A percentile compares a stretch with the other conserved stretches of the same genome.
Conservation (phyloP, 805 yeast species). For the Starmerella vitae region DNA sequence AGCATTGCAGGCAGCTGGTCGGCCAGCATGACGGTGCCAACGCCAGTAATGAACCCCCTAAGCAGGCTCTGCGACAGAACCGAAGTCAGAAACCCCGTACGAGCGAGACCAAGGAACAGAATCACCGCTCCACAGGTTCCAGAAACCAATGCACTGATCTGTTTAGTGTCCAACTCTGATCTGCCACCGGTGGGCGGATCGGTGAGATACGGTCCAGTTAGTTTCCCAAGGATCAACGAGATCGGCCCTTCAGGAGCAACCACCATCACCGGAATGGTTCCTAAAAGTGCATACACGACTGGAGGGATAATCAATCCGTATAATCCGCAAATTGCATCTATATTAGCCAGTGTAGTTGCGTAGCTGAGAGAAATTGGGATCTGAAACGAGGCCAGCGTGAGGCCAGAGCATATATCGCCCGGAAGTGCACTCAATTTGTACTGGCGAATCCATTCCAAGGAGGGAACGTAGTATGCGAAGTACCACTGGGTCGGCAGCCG, state of each 20-base stretch:
- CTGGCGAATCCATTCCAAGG: conserved; percentile 39
- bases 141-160: conserved; percentile 53
- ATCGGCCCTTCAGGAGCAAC: conserved; percentile 90
- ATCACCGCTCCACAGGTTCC: conserved; percentile 63
- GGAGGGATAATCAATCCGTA: conserved; percentile 69
- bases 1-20: conserved; percentile 62
- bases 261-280: conserved; percentile 77
- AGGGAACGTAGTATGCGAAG: conserved; percentile 41
- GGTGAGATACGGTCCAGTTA: conserved; percentile 43
- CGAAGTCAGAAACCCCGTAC: conserved; percentile 76
- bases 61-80: conserved; percentile 63
- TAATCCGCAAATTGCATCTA: conserved; percentile 69
- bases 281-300: conserved; percentile 58
- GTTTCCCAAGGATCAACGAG: conserved; percentile 69
- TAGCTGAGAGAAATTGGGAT: conserved; percentile 76
- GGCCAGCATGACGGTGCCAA: conserved; percentile 69
- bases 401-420: conserved; percentile 69
- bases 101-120: conserved; percentile 59
- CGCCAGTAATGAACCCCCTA: conserved; percentile 74
- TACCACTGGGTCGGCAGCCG: conserved; percentile 20
- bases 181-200: conserved; percentile 29
- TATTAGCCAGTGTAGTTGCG: conserved; percentile 72
- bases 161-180: conserved; percentile 33
- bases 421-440: conserved; percentile 31
- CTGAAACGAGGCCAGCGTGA: conserved; percentile 80